Base-by-base conservation (phyloP, 495 filamentous ascomycete genomes). In the Bacidia rubella region DNA sequence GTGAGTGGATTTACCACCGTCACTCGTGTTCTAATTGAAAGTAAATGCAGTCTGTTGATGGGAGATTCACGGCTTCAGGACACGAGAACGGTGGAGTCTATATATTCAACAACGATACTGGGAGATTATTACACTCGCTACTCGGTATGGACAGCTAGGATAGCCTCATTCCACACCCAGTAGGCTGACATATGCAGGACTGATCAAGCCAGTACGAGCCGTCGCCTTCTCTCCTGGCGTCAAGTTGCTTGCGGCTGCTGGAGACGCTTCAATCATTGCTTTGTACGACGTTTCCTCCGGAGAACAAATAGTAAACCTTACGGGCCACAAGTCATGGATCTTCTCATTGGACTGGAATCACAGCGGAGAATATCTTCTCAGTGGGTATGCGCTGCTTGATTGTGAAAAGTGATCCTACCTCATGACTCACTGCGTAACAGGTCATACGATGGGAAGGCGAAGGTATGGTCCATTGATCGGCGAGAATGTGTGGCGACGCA, bases 71-170 rank as follows among this genome's bases (percentile, higher is more conserved):
- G 45, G 92, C 90, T 9, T 90, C 82, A 52, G 92, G 92, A 0
- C 93, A 98, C 66, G 81, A 94, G 65, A 94, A 86, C 63, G 92
- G 92, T 22, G 81, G 79, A n/a, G 77, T 98, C 48, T 95, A 95
- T 62, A 81, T 98, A 35, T 97, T 96, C 71, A 87, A 82, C 66
- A 95, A 95, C 60, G 81, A 87, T 60, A 87, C 86, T 0, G 86
- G 85, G 15, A 81, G 86, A 48, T 77, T 97, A 65, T 72, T 83
- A 2, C 92, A 94, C 66, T 93, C 87, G 21, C 71, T 97, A 51
- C 79, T 85, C 45, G 84, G 88, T 89, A 72, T 21, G 52, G 75
- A 61, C n/a, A 9, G 44, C 43, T 40, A 22, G 3, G 12, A 32
- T 9, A 25, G 11, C 35, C 11, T 5, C 20, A 12, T n/a, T n/a